Percentiles rank a stretch among this genome's conserved stretches.
Conservation (phyloP, 179 eudicot species). For the Vitellaria paradoxa region DNA sequence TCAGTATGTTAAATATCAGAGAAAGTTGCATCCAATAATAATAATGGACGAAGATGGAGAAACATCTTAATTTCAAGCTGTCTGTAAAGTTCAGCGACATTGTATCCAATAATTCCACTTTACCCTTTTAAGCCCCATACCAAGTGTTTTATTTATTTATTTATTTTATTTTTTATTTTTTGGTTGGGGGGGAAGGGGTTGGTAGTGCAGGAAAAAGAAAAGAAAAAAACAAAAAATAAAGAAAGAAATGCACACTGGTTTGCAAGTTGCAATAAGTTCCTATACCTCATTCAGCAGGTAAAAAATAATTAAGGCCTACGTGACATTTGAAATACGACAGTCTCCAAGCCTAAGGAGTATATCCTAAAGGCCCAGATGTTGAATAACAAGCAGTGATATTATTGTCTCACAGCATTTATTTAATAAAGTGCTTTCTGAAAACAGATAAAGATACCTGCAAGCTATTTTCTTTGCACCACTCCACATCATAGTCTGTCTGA, state of each 20-base stretch:
- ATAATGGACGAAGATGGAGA: neutral
- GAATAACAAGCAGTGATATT: neutral
- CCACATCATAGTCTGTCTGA: slow-evolving; percentile 54
- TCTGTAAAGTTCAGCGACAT: neutral
- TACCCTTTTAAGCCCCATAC: neutral
- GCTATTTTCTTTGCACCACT: slow-evolving; percentile 88
- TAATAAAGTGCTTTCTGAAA: neutral
- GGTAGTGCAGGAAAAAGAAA: no score
- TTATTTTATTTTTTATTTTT: no score
- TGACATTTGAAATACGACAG: neutral
- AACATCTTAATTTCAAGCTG: neutral
- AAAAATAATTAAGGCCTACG: slow-evolving; percentile 5
- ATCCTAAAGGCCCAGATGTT: neutral
- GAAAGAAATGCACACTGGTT: neutral
- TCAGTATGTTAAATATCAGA: slow-evolving; percentile 11
- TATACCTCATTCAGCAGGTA: neutral
- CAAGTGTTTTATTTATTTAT: no score
- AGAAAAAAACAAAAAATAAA: neutral
- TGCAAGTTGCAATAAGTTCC: neutral
- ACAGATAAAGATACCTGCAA: slow-evolving; percentile 56
- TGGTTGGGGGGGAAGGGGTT: no score
- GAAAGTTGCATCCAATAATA: neutral
- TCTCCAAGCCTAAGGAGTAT: neutral
- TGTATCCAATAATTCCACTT: neutral
- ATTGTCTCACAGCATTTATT: neutral